These are phyloP conservation scores for Pilatotrama ljubarskyi DNA, from an alignment of 768 basidiomycete genomes.

Conservation along the genomic window DNA sequence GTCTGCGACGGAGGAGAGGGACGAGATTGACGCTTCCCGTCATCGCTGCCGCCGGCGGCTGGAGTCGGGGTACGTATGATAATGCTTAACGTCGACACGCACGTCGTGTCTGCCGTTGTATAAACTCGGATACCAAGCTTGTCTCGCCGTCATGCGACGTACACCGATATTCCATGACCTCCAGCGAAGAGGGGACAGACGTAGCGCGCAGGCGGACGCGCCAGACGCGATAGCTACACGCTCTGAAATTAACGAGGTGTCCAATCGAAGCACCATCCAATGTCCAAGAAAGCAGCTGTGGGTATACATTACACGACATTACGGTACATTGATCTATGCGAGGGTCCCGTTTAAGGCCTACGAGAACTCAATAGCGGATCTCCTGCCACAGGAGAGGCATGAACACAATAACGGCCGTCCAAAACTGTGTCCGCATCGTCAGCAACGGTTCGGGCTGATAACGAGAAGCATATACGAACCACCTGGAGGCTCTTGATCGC, in stretches of 20 bases:
- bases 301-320: conserved; percentile 16
- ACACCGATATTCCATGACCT: neutral
- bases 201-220: neutral
- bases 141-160: no score
- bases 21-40: no score
- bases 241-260: no score
- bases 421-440: neutral
- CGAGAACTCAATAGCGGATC: neutral
- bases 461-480: conserved; percentile 39
- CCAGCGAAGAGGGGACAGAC: neutral
- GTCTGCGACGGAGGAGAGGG: no score
- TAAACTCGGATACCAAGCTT: no score
- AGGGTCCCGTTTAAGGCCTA: neutral
- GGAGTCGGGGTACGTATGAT: no score
- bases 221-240: no score
- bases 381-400: conserved; percentile 8
- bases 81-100: no score
- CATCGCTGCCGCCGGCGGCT: no score
- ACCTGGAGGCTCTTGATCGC: conserved; percentile 62
- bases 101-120: no score
- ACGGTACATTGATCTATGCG: conserved; percentile 8
- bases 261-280: no score
- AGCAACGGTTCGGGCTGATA: neutral
- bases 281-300: neutral
- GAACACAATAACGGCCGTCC: conserved; percentile 5